Evolutionary conservation across 371 early-diverging fungal genomes (phyloP).

Genomic region (Actinomucor elegans): DNA sequence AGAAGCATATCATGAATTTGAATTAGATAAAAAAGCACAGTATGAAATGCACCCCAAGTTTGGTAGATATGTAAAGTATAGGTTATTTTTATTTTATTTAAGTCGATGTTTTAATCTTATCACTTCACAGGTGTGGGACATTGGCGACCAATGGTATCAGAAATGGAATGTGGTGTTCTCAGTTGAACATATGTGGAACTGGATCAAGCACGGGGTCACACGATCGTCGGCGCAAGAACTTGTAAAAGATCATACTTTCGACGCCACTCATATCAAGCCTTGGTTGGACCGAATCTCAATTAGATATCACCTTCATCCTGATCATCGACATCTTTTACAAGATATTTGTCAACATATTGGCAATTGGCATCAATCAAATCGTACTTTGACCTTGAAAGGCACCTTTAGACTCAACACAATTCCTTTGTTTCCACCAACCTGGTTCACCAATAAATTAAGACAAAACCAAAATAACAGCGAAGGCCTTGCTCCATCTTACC

Average conservation of each 20-base stretch:
- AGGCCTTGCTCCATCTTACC: conserved; percentile 41
- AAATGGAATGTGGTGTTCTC: conserved; percentile 48
- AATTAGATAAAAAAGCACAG: conserved; percentile 30
- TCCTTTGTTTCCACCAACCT: conserved; percentile 42
- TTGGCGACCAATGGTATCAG: conserved; percentile 50
- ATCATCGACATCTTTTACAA: conserved; percentile 34
- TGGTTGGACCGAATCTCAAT: conserved; percentile 33
- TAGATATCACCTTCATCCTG: conserved; percentile 33
- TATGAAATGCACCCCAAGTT: conserved; percentile 45
- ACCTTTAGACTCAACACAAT: conserved; percentile 28
- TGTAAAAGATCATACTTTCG: conserved; percentile 14
- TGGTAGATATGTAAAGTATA: conserved; percentile 40
- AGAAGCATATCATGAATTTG: conserved; percentile 23
- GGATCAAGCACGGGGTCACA: conserved; percentile 26
- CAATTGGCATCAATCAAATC: conserved; percentile 39
- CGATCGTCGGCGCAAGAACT: conserved; percentile 7
- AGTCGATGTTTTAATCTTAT: not conserved
- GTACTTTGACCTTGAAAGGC: conserved; percentile 29
- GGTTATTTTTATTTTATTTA: not conserved
- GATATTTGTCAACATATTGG: conserved; percentile 32
- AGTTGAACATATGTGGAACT: conserved; percentile 47
- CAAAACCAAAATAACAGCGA: conserved; percentile 25
- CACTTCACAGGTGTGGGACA: conserved; percentile 39
- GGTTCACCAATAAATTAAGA: conserved; percentile 38
- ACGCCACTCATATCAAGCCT: conserved; percentile 23